phyloP scores from a whole-genome alignment of 2,329 filamentous ascomycete species.

The Blastomyces emzantsi region DNA sequence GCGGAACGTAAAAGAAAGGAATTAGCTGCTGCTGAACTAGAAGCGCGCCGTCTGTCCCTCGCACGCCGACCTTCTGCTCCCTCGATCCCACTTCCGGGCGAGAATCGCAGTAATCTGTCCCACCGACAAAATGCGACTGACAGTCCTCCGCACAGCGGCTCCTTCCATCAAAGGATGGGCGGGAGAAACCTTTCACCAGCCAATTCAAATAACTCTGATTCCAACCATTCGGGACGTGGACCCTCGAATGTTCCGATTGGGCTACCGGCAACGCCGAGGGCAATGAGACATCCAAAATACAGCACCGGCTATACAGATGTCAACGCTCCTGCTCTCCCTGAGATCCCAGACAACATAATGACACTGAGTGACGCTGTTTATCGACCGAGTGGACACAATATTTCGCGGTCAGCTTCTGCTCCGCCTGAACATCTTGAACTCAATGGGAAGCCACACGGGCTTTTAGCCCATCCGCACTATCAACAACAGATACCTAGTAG shows the following conservation, averaged over 20 bases:
- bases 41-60: conserved; percentile 76
- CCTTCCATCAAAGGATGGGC: conserved; percentile 27
- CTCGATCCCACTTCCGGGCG: conserved; percentile 64
- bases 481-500: conserved; percentile 35
- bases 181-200: conserved; percentile 32
- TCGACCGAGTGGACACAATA: conserved; percentile 29
- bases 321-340: conserved; percentile 45
- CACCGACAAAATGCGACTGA: conserved; percentile 36
- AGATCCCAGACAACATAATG: conserved; percentile 44
- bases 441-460: conserved; percentile 26
- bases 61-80: conserved; percentile 72
- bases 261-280: conserved; percentile 82
- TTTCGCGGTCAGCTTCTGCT: conserved; percentile 34
- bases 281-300: conserved; percentile 74
- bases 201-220: conserved; percentile 32
- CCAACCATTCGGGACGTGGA: conserved; percentile 34
- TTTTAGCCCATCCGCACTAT: conserved; percentile 35
- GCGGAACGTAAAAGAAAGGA: conserved; percentile 62
- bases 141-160: conserved; percentile 32
- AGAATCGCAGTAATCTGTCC: conserved; percentile 36
- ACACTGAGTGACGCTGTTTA: conserved; percentile 31
- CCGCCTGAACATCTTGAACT: conserved; percentile 24
- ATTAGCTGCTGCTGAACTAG: conserved; percentile 71
- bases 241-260: conserved; percentile 53
- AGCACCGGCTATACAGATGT: conserved; percentile 39